Conservation (phyloP, 495 filamentous ascomycete genomes). For the Penicillium subrubescens region DNA sequence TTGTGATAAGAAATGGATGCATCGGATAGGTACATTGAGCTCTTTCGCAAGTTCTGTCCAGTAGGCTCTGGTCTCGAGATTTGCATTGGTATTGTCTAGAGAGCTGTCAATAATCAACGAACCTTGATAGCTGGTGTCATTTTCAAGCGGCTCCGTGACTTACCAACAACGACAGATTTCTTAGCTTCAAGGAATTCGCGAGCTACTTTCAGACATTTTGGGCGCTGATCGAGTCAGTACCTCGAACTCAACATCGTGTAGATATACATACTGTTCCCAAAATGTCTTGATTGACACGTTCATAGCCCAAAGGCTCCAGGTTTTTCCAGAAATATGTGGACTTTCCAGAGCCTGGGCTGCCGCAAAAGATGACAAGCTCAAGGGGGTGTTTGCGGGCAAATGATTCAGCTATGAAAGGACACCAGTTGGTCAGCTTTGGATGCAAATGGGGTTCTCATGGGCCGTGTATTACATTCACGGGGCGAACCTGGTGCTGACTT, state of each 20-base stretch:
- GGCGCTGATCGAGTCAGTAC: slow-evolving; percentile 50
- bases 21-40: slow-evolving; percentile 74
- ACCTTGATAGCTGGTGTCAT: not conserved
- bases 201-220: slow-evolving; percentile 84
- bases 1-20: slow-evolving; percentile 78
- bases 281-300: slow-evolving; percentile 85
- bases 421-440: not conserved
- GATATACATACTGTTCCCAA: slow-evolving; percentile 68
- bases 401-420: slow-evolving; percentile 4
- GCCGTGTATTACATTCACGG: slow-evolving; percentile 25
- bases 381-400: slow-evolving; percentile 65
- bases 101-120: slow-evolving; percentile 5
- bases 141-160: slow-evolving; percentile 29
- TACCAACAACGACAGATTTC: slow-evolving; percentile 75
- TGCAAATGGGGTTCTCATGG: not conserved
- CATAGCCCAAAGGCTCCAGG: slow-evolving; percentile 77
- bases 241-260: not conserved
- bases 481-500: slow-evolving; percentile 35
- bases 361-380: slow-evolving; percentile 84
- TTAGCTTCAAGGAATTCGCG: slow-evolving; percentile 61
- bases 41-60: slow-evolving; percentile 77
- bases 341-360: slow-evolving; percentile 87
- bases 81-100: slow-evolving; percentile 90
- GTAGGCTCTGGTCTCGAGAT: slow-evolving; percentile 67
- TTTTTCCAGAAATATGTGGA: slow-evolving; percentile 85